Percentiles rank a stretch among this genome's conserved stretches.
These are phyloP conservation scores for Fusarium duplospermum DNA, from an alignment of 2,329 filamentous ascomycete species.

Conservation along the genomic window DNA sequence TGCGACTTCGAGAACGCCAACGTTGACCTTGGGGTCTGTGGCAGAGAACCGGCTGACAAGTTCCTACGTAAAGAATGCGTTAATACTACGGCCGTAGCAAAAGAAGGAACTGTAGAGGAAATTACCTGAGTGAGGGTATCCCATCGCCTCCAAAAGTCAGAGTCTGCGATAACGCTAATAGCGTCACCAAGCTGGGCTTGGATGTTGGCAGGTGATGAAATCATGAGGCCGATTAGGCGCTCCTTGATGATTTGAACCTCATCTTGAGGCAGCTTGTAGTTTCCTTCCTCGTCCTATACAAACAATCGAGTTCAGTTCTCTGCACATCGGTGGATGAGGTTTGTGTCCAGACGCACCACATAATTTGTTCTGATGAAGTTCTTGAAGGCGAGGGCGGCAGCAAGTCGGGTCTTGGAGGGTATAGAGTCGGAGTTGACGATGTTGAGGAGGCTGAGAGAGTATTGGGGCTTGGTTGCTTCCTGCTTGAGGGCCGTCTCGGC, in stretches of 20 bases:
- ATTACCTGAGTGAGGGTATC: conserved; percentile 88
- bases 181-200: conserved; percentile 96
- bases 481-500: conserved; percentile 84
- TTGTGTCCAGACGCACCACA: conserved; percentile 67
- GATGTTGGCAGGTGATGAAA: conserved; percentile 85
- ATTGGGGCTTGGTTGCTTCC: conserved; percentile 85
- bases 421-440: conserved; percentile 83
- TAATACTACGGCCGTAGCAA: not conserved
- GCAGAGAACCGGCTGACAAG: conserved; percentile 88
- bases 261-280: conserved; percentile 84
- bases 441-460: conserved; percentile 88
- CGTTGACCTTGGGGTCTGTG: conserved; percentile 85
- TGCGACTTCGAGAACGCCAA: conserved; percentile 94
- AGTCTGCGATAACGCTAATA: conserved; percentile 97
- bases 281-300: conserved; percentile 86
- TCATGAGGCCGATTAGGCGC: conserved; percentile 97
- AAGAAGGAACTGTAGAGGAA: not conserved
- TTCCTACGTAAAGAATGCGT: conserved; percentile 64
- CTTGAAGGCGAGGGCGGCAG: conserved; percentile 95
- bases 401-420: conserved; percentile 82
- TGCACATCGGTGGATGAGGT: conserved; percentile 9
- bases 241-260: conserved; percentile 94
- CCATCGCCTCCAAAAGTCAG: conserved; percentile 96
- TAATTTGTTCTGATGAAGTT: conserved; percentile 97
- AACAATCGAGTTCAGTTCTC: conserved; percentile 33